A percentile compares a stretch with the other conserved stretches of the same genome.
Conservation (phyloP, 2,329 filamentous ascomycete species). For the Aspergillus sp. region DNA sequence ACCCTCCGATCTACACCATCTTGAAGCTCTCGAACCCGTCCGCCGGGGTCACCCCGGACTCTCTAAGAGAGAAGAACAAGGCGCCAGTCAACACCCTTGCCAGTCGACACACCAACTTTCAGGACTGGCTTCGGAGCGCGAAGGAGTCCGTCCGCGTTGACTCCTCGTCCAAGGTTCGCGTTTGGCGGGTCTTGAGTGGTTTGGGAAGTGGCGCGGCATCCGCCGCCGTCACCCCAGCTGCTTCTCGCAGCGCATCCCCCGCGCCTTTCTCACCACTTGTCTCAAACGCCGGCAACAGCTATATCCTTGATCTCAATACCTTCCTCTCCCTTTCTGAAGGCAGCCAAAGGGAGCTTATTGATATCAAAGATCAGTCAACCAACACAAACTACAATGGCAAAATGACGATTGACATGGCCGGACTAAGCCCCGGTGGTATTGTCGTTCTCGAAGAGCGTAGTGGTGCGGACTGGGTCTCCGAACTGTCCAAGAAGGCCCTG, state of each 20-base stretch:
- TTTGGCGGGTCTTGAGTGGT: slow-evolving; percentile 64
- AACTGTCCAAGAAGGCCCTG: slow-evolving; percentile 43
- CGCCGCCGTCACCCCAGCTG: slow-evolving; percentile 44
- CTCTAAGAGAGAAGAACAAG: slow-evolving; percentile 60
- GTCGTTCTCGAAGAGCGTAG: slow-evolving; percentile 82
- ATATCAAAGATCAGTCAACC: slow-evolving; percentile 66
- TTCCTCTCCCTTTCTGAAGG: slow-evolving; percentile 64
- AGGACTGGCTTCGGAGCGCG: slow-evolving; percentile 72
- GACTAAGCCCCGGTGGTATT: slow-evolving; percentile 69
- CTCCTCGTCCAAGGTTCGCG: slow-evolving; percentile 68
- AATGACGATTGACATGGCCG: slow-evolving; percentile 63
- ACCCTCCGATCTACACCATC: slow-evolving; percentile 81
- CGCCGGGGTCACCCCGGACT: slow-evolving; percentile 57
- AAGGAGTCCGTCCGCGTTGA: slow-evolving; percentile 71
- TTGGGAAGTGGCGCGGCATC: slow-evolving; percentile 47
- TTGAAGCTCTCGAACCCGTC: slow-evolving; percentile 70
- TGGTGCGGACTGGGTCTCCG: slow-evolving; percentile 58
- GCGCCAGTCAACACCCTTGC: slow-evolving; percentile 67
- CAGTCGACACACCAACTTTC: slow-evolving; percentile 67
- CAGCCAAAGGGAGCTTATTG: slow-evolving; percentile 63
- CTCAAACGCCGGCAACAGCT: slow-evolving; percentile 43
- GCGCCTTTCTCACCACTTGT: slow-evolving; percentile 44
- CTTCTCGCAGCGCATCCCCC: slow-evolving; percentile 44
- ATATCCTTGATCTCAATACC: slow-evolving; percentile 62
- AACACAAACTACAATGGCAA: slow-evolving; percentile 77